Base-by-base conservation (phyloP, 1,284 basidiomycete genomes). In the Ceratobasidium sp. region DNA sequence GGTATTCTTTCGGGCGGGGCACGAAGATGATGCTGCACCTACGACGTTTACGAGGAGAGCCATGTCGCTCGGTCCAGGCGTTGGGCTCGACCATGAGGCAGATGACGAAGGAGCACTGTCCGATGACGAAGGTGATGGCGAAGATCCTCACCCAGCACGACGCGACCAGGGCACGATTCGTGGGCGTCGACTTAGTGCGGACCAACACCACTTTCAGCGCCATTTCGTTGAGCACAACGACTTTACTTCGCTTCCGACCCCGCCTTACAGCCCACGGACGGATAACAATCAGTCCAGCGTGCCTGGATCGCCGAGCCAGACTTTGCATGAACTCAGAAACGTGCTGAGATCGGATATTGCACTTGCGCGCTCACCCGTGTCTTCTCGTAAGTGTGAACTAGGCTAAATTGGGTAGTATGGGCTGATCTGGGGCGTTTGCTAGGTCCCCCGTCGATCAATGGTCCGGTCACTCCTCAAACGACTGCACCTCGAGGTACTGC, bases 61-160 rank as follows among this genome's bases (percentile, higher is more conserved):
- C 3, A 87, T 90, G 3, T 98, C 96, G 0, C 88, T 97, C 54
- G 96, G 94, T 0, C 96, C 95, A 0, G 93, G 94, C 0, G 83
- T 90, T 2, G 81, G 83, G 3, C 82, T 85, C 23, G 82, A 87
- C 68, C 81, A 79, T 74, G 83, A 83, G 54, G 78, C 82, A 8
- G 82, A 83, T 48, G 82, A 83, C n/a, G 83, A 83, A 18, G 81
- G 83, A 0, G 79, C 71, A 41, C 57, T 55, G 20, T 69, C 83
- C 30, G 84, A 87, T 50, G 86, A 87, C 64, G 84, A 85, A 57
- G 85, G 86, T 35, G 82, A 85, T 62, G 50, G 70, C 80, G 84
- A 16, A 68, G 18, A 54, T 20, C 80, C 3, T 84, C 7, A 23
- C 52, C 52, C 46, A 12, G 3, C n/a, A n/a, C 52, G 46, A 44